Base-by-base conservation (phyloP, 768 basidiomycete species). In the Leucosporidium creatinivorum region DNA sequence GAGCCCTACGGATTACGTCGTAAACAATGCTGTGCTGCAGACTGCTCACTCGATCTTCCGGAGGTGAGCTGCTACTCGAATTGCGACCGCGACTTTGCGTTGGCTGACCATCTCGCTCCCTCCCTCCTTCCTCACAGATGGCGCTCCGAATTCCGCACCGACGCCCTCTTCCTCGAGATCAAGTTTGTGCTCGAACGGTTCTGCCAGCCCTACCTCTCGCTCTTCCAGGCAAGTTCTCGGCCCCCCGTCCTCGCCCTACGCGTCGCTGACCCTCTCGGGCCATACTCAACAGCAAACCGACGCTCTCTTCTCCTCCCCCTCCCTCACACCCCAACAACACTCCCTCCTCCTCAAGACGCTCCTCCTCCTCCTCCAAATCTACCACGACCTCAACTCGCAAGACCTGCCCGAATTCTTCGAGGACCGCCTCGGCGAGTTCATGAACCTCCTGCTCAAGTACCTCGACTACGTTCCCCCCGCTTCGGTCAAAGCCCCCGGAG, bases 1-100 rank as follows among this genome's bases (percentile, higher is more conserved):
- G 19, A 91, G 91, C 3, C 80, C 81, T 6, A 84, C 87, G 4
- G 86, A 94, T 73, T 93, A 91, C 76, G 86, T 86, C 67, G 78
- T 89, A 70, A 98, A 96, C 77, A 81, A 93, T 28, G 90, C 89
- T 58, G 89, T 99, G 13, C 83, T 99, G 54, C 85, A 96, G 76
- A 93, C 93, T 0, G 93, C 93, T 0, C 96, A 97, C 77, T 93
- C 91, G 49, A 97, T 99, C 75, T 98, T 97, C 80, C 84, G 77
- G 63, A 72, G 79, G 80, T 79, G 31, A 54, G 78, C 55, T 31
- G 6, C 56, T 56, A 23, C 30, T 30, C 13, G 48, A 44, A 39
- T 28, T 18, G 2, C 56, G 5, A 8, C 9, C 47, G 13, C 36
- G 39, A 25, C 26, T n/a, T 28, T 58, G 10, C 31, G 8, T n/a